Evolutionary conservation across 441 rosid species (phyloP).

Genomic region (Pelargonium myrrhifolium): DNA sequence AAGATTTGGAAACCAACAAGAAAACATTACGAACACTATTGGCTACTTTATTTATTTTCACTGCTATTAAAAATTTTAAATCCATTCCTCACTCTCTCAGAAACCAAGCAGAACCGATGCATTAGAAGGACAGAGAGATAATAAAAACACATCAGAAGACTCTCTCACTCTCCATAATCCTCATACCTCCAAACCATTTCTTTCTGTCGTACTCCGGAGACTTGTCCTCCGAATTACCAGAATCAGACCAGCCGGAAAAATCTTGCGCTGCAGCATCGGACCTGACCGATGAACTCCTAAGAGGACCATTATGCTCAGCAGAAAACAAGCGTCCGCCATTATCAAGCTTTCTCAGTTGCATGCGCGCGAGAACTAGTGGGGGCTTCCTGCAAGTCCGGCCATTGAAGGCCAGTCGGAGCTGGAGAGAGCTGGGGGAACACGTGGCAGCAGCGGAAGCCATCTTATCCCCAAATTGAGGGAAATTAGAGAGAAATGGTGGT

Average conservation of each 20-base stretch:
- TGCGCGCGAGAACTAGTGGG: constrained; percentile 19
- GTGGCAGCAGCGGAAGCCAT: constrained; percentile 41
- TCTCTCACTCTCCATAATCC: neutral
- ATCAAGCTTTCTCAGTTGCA: constrained; percentile 26
- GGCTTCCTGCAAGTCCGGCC: constrained; percentile 20
- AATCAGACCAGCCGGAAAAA: constrained; percentile 66
- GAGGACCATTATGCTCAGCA: constrained; percentile 18
- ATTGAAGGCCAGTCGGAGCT: constrained; percentile 50
- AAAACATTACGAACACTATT: too few species aligned
- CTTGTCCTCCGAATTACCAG: constrained; percentile 30
- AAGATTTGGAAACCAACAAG: too few species aligned
- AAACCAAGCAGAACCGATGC: constrained; percentile 14
- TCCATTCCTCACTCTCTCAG: neutral
- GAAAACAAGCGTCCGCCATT: constrained; percentile 20
- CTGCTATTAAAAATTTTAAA: too few species aligned
- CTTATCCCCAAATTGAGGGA: neutral
- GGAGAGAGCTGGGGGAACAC: constrained; percentile 58
- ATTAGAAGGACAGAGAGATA: too few species aligned
- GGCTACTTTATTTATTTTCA: too few species aligned
- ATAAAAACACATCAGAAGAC: too few species aligned
- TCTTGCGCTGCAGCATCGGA: constrained; percentile 34
- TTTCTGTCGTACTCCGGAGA: constrained; percentile 30
- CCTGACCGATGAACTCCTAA: constrained; percentile 24
- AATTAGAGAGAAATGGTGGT: neutral
- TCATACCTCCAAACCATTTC: constrained; percentile 45